These are phyloP conservation scores for Stagonosporopsis rhizophila DNA, from an alignment of 2,329 filamentous ascomycete genomes.

Conservation along the genomic window DNA sequence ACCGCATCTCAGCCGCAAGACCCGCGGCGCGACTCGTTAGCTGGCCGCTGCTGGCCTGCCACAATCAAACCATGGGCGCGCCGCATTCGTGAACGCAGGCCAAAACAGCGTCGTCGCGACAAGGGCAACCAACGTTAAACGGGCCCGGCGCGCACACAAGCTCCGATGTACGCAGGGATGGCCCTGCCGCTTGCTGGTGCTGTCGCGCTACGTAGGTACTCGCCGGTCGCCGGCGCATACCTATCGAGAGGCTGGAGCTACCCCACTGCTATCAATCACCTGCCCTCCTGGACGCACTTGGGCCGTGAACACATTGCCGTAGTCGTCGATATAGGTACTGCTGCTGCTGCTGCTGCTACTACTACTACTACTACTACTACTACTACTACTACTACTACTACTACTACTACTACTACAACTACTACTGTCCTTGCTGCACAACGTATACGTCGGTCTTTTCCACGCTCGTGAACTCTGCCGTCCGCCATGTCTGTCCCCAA, in stretches of 20 bases:
- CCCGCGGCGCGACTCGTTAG: neutral
- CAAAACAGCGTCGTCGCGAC: slow-evolving; percentile 2
- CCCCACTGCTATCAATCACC: slow-evolving; percentile 15
- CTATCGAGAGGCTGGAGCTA: no score
- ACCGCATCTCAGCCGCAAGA: neutral
- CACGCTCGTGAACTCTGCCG: neutral
- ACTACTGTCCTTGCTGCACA: neutral
- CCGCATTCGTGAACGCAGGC: slow-evolving; percentile 3
- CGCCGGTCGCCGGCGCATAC: neutral
- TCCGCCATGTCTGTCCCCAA: slow-evolving; percentile 52
- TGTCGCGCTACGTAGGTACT: neutral
- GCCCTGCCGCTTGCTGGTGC: neutral
- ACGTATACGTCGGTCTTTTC: slow-evolving; percentile 1
- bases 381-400: neutral
- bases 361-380: neutral
- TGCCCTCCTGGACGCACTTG: slow-evolving; percentile 6
- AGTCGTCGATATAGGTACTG: slow-evolving; percentile 1
- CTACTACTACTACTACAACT: no score
- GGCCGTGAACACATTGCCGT: slow-evolving; percentile 3
- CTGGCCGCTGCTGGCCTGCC: neutral
- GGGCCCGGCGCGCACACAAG: neutral
- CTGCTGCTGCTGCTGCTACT: neutral
- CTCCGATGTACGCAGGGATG: slow-evolving; percentile 2
- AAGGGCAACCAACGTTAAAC: neutral
- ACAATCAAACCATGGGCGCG: neutral